These are phyloP conservation scores for Escallonia herrerae DNA, from an alignment of 129 eudicot species.

Conservation along the genomic window DNA sequence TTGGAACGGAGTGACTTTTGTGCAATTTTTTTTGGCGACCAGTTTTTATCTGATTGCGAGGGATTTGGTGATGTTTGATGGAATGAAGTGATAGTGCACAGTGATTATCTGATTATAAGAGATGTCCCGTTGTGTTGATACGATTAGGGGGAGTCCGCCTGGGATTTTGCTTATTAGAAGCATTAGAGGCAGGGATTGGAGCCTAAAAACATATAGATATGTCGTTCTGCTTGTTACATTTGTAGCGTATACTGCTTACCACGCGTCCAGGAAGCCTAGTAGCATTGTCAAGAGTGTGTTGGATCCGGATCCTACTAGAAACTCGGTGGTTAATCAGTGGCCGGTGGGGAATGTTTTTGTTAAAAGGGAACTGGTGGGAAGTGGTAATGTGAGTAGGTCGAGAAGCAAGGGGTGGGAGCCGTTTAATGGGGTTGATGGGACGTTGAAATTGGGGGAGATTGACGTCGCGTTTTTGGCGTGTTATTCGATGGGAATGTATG, in stretches of 20 bases:
- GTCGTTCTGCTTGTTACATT: conserved; percentile 64
- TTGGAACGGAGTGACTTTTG: background rate
- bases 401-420: conserved; percentile 68
- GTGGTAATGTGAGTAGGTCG: background rate
- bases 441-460: conserved; percentile 65
- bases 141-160: conserved; percentile 32
- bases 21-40: background rate
- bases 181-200: conserved; percentile 44
- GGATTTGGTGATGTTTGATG: background rate
- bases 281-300: conserved; percentile 81
- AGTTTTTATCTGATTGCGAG: background rate
- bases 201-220: conserved; percentile 54
- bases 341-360: conserved; percentile 40
- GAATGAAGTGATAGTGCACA: background rate
- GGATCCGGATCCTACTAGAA: conserved; percentile 28
- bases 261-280: conserved; percentile 85
- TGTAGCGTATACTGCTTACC: conserved; percentile 73
- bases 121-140: background rate
- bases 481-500: conserved; percentile 86
- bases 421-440: conserved; percentile 60
- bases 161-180: conserved; percentile 32
- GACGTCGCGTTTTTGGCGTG: conserved; percentile 82
- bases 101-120: background rate
- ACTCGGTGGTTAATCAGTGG: conserved; percentile 24
- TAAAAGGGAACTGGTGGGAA: conserved; percentile 8